Evolutionary conservation across 1,284 basidiomycete species (phyloP), one percentile per base, ranked within the genome.

Genomic region (Rhodotorula sp.): DNA sequence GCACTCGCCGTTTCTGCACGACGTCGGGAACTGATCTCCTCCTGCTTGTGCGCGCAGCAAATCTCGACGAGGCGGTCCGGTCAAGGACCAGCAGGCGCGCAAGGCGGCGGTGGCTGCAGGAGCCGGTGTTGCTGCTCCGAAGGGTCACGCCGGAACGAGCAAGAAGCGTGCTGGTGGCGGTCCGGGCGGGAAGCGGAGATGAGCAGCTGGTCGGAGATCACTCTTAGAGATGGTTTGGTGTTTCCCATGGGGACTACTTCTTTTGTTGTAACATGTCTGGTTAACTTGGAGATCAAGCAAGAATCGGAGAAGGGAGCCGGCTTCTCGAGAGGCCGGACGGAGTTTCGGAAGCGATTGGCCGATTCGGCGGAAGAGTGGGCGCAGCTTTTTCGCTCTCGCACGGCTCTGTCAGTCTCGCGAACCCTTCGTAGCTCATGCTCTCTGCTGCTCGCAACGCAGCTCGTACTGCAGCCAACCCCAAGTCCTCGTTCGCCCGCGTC

Each of bases 31-130:
- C 60, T 62, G 63, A 61, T 42, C 37, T 12, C 37, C 37, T 30
- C 44, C 0, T n/a, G 2, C 45, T 29, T 26, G 48, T 45, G 15
- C 44, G 15, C 24, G 33, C 56, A 71, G 69, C 69, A 72, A 72
- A 67, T 72, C 71, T 1, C 55, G 71, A 29, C 67, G 71, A 26
- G 68, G 70, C 8, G 67, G 65, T 5, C 71, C 71, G 8, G 64
- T 33, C 54, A 64, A 64, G 59, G 67, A 69, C 57, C 71, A 72
- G 62, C 64, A 68, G 3, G 64, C 67, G 42, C 61, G 71, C 68
- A 57, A 62, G 59, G 59, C 62, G 12, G 62, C 68, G 12, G 18
- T 53, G 8, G 37, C 37, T 20, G 55, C 46, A 8, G 58, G 63
- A 18, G 54, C 24, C 26, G 54, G 37, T 10, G 46, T n/a, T 54